A percentile compares a stretch with the other conserved stretches of the same genome.
Evolutionary conservation across 2,329 filamentous ascomycete genomes (phyloP).

Genomic region (Cercospora sp.): DNA sequence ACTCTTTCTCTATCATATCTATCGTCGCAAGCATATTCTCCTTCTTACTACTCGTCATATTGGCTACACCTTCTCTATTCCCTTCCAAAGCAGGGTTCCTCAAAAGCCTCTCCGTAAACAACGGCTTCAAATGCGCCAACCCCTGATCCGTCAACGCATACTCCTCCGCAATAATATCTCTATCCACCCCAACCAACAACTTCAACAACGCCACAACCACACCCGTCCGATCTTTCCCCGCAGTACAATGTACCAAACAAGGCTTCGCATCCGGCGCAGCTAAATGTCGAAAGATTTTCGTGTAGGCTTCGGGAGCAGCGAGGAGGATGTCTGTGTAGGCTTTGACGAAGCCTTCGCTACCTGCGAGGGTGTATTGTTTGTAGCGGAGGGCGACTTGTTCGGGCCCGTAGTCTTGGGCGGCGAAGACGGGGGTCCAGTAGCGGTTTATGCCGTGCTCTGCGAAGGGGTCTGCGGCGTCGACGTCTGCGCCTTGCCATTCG

Average conservation of each 20-base stretch:
- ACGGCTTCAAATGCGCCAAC: slow-evolving; percentile 46
- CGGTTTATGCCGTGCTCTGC: slow-evolving; percentile 52
- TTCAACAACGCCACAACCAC: slow-evolving; percentile 67
- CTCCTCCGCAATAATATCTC: slow-evolving; percentile 63
- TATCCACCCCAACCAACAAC: slow-evolving; percentile 61
- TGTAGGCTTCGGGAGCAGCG: slow-evolving; percentile 55
- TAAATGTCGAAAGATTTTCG: slow-evolving; percentile 63
- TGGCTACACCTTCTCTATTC: slow-evolving; percentile 46
- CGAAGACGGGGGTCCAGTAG: slow-evolving; percentile 66
- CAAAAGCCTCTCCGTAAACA: slow-evolving; percentile 55
- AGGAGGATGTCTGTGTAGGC: slow-evolving; percentile 64
- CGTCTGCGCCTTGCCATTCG: slow-evolving; percentile 36
- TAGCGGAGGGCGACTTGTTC: slow-evolving; percentile 63
- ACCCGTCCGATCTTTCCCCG: slow-evolving; percentile 76
- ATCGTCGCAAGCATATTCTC: slow-evolving; percentile 56
- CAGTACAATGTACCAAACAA: slow-evolving; percentile 70
- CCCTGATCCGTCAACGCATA: slow-evolving; percentile 68
- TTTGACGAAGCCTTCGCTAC: slow-evolving; percentile 59
- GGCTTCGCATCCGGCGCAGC: slow-evolving; percentile 48
- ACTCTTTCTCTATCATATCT: slow-evolving; percentile 58
- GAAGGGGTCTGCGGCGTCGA: slow-evolving; percentile 32
- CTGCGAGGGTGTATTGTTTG: slow-evolving; percentile 58
- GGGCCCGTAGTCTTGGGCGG: slow-evolving; percentile 60
- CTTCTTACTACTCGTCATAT: slow-evolving; percentile 47
- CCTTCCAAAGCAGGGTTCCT: slow-evolving; percentile 53